Evolutionary conservation across 2,329 filamentous ascomycete genomes (phyloP), one percentile per base, ranked within the genome.

Genomic region (Zymoseptoria crescenta): DNA sequence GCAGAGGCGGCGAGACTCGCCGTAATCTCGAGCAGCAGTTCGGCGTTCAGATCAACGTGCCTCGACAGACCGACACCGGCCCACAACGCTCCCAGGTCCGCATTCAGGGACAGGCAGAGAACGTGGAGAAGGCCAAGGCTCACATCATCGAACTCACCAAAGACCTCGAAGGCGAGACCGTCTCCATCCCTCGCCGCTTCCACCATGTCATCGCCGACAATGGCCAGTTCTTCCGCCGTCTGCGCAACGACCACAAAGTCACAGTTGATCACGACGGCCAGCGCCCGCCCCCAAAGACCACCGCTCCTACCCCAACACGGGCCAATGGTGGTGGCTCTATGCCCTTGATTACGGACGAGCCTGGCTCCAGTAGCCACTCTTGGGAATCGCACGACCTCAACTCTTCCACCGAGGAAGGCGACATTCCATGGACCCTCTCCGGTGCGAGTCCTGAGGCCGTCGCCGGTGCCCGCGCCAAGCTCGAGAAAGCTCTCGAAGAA

Each of bases 261-360:
- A 94, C 88, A 0, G 88, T 99, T 56, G 92, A 97, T 74, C 94
- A 97, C 72, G 89, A 85, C 57, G 91, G 92, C 51, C 85, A 94
- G 61, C 78, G 87, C 58, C 79, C 88, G 3, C 94, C 94, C 5
- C 73, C 85, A 48, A 91, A 87, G 76, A 83, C 87, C 8, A 73
- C 77, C 28, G 63, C 69, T 20, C 70, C 73, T 3, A 75, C 83
- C 49, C 68, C 76, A 59, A 75, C 80, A 59, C 73, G 79, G 70
- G 65, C 77, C 70, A 62, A 75, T 48, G 87, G 84, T 64, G 84
- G 83, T 51, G 81, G 79, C 54, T 76, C 84, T 48, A 82, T 96
- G 58, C 94, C 94, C n/a, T 76, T 99, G 66, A 97, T 97, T 75
- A 97, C 92, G 0, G 94, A 97, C 70, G 89, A 94, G 56, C 67